These are phyloP conservation scores for Panicum hallii DNA, from an alignment of 202 grass and related monocot genomes.

Conservation along the genomic window DNA sequence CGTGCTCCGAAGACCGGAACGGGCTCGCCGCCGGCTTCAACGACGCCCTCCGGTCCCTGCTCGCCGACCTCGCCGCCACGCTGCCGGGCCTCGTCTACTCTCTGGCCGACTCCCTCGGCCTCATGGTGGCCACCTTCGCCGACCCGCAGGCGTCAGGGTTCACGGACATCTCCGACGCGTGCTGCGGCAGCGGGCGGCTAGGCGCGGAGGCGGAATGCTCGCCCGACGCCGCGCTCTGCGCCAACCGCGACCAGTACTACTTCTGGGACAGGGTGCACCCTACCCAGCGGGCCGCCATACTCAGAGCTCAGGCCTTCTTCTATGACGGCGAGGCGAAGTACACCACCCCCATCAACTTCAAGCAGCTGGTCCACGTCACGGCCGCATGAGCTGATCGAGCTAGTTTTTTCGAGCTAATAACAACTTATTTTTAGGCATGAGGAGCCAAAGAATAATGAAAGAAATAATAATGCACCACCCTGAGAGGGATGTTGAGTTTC, in stretches of 20 bases:
- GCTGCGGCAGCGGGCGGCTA: conserved; percentile 41
- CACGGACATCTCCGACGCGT: conserved; percentile 8
- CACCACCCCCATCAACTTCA: conserved; percentile 45
- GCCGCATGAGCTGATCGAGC: too few species aligned
- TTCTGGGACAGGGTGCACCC: conserved; percentile 37
- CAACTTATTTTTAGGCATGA: too few species aligned
- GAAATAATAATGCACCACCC: too few species aligned
- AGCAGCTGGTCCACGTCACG: neutral
- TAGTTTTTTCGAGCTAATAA: too few species aligned
- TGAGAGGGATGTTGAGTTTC: too few species aligned
- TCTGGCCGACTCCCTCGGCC: too few species aligned
- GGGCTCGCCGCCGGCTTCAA: too few species aligned
- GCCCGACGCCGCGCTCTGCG: conserved; percentile 3
- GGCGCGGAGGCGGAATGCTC: neutral
- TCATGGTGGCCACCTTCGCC: neutral
- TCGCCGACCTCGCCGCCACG: too few species aligned
- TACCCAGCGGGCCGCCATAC: neutral
- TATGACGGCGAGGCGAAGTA: neutral
- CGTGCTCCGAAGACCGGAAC: conserved; percentile 30
- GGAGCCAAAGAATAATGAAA: too few species aligned
- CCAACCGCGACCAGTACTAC: neutral
- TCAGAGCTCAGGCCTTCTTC: conserved; percentile 21
- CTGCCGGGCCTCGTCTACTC: too few species aligned
- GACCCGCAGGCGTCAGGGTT: neutral
- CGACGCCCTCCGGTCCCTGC: too few species aligned